A percentile compares a stretch with the other conserved stretches of the same genome.
These are phyloP conservation scores for Chloromonas sp. DNA, from an alignment of 163 green algal genomes.

Conservation along the genomic window DNA sequence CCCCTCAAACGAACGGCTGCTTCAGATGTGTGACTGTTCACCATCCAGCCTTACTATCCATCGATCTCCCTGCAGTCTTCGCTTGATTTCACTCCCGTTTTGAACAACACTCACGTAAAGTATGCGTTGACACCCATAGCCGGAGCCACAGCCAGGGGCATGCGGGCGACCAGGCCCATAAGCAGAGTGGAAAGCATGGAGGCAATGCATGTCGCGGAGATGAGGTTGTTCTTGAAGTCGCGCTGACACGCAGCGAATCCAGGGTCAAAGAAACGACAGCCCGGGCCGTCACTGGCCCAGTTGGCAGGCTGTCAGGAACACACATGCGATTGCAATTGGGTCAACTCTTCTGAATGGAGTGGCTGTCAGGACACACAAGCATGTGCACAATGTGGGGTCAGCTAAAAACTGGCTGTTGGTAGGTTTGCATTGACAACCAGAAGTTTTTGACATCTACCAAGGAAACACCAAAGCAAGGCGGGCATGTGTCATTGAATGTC, in stretches of 20 bases:
- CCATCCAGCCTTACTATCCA: background rate
- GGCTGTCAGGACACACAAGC: background rate
- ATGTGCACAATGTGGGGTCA: background rate
- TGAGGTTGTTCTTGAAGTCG: constrained; percentile 28
- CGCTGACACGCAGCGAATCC: constrained; percentile 15
- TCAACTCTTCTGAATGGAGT: background rate
- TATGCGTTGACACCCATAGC: constrained; percentile 76
- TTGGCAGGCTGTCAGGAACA: background rate
- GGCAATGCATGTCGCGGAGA: constrained; percentile 35
- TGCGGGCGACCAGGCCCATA: constrained; percentile 12
- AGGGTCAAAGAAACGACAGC: constrained; percentile 19
- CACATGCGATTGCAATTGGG: background rate
- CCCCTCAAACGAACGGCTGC: background rate
- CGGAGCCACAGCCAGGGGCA: constrained; percentile 29
- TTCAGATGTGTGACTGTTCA: background rate
- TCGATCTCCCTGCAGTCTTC: too few relatives aligned
- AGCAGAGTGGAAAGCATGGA: constrained; percentile 18
- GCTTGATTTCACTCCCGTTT: too few relatives aligned
- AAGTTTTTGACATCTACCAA: too few relatives aligned
- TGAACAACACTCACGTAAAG: constrained; percentile 42
- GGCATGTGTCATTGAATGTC: too few relatives aligned
- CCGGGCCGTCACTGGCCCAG: background rate
- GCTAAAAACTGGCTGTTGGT: too few relatives aligned
- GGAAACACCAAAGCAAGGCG: too few relatives aligned
- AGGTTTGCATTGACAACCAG: too few relatives aligned